A percentile compares a stretch with the other conserved stretches of the same genome.
Evolutionary conservation across 1,139 yeast species (phyloP).

Genomic region (Eremothecium sinecaudum): DNA sequence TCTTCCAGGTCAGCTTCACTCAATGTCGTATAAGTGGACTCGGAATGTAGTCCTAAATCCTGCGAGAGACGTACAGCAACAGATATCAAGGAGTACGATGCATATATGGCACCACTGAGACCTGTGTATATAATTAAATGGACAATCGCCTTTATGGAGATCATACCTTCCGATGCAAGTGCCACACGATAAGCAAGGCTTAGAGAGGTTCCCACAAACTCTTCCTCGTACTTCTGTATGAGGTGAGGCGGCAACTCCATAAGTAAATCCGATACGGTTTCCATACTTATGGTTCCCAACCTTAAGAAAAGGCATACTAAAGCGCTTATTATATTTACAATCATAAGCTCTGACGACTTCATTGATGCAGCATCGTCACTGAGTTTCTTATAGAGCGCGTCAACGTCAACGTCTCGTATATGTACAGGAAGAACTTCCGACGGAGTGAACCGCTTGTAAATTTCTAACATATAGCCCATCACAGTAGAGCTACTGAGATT

Average conservation of each 20-base stretch:
- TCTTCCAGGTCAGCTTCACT: conserved; percentile 5
- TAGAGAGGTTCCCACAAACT: conserved; percentile 11
- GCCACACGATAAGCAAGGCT: conserved; percentile 10
- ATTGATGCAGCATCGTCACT: neutral
- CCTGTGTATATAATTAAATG: conserved; percentile 8
- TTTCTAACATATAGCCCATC: conserved; percentile 5
- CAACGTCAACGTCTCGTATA: too few species aligned
- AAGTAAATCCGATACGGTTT: neutral
- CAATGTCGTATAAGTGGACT: conserved; percentile 8
- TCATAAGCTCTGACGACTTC: conserved; percentile 3
- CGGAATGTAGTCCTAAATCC: conserved; percentile 14
- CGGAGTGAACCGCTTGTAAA: conserved; percentile 3
- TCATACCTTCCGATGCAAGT: conserved; percentile 12
- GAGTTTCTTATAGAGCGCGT: too few species aligned
- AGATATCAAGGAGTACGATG: conserved; percentile 11
- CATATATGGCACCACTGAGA: conserved; percentile 9
- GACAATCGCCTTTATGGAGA: conserved; percentile 12
- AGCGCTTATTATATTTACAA: conserved; percentile 7
- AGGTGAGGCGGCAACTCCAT: conserved; percentile 1
- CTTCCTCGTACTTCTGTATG: conserved; percentile 10
- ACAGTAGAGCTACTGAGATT: conserved; percentile 4
- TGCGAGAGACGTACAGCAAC: conserved; percentile 13
- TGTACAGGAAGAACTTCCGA: too few species aligned
- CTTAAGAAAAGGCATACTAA: conserved; percentile 3
- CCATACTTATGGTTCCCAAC: neutral